Conservation (phyloP, 2,329 filamentous ascomycete genomes). For the Stemphylium lycopersici region DNA sequence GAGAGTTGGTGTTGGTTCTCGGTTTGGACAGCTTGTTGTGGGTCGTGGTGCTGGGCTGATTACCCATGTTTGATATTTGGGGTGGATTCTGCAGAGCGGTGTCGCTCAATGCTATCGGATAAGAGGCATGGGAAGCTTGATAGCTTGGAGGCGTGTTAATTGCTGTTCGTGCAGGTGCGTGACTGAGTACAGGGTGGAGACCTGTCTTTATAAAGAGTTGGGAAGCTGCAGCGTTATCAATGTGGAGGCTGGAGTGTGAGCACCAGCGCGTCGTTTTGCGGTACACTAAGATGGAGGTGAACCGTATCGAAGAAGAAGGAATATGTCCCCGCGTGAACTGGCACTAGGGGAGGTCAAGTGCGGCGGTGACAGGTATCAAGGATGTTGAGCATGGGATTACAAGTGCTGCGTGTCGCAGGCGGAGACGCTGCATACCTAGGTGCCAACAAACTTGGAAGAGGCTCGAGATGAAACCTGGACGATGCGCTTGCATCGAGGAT, state of each 20-base stretch:
- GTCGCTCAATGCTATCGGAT: slow-evolving; percentile 20
- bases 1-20: slow-evolving; percentile 45
- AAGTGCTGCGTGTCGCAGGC: slow-evolving; percentile 28
- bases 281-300: slow-evolving; percentile 14
- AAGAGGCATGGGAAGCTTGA: slow-evolving; percentile 22
- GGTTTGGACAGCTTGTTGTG: slow-evolving; percentile 45
- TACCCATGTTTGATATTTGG: slow-evolving; percentile 36
- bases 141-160: slow-evolving; percentile 14
- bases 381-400: slow-evolving; percentile 23
- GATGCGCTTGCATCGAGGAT: slow-evolving; percentile 24
- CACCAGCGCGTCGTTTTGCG: slow-evolving; percentile 14
- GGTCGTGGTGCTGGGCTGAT: slow-evolving; percentile 33
- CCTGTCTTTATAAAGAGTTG: slow-evolving; percentile 21
- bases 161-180: slow-evolving; percentile 16
- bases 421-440: slow-evolving; percentile 23
- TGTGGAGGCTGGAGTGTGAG: slow-evolving; percentile 27
- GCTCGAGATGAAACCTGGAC: slow-evolving; percentile 39
- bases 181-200: slow-evolving; percentile 11
- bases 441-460: slow-evolving; percentile 47
- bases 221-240: slow-evolving; percentile 10
- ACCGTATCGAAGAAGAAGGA: slow-evolving; percentile 23
- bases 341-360: slow-evolving; percentile 21
- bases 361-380: slow-evolving; percentile 19
- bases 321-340: slow-evolving; percentile 19
- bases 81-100: slow-evolving; percentile 26